Base-by-base conservation (phyloP, 1,284 basidiomycete species). In the Ceratobasidium sp. region DNA sequence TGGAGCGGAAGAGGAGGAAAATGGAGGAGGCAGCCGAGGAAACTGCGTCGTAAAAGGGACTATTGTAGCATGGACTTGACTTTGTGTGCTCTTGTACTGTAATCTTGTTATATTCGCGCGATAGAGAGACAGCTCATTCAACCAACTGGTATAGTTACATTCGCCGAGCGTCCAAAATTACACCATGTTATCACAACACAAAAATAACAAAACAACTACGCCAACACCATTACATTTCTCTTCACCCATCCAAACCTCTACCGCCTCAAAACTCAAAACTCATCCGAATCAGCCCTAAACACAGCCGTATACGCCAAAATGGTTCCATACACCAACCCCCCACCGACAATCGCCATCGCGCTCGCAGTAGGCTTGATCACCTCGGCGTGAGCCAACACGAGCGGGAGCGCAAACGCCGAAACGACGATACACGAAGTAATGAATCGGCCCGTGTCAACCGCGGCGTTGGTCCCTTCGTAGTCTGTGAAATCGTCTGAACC, bases 281-380 rank as follows among this genome's bases (percentile, higher is more conserved):
- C 93, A 28, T 92, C 91, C 44, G 90, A 88, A 62, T 93, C 93
- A 83, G 93, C 90, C 80, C 86, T 91, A 85, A 98, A 97, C 77
- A 92, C 92, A 56, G 95, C 94, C 62, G 92, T 90, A 84, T 97
- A 97, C 15, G 94, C 91, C 80, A 96, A 81, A 81, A 97, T 98
- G 12, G 98, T 99, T 4, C 94, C 95, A 83, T 99, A 99, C 1
- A 99, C 96, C 79, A 99, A 88, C 48, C 77, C 91, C 85, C 98
- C 98, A 33, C 98, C 98, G 42, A 93, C 88, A 79, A 98, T 95
- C 40, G 95, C 96, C 97, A 99, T 98, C 82, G 90, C 91, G 84
- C 94, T 96, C 42, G 98, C 98, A 15, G 91, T 91, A 0, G 91
- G 89, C 77, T 90, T 88, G 82, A 99, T 98, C 79, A 99, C 88